These are phyloP conservation scores for Aspergillus olivimuriae DNA, from an alignment of 495 filamentous ascomycete species.

Conservation along the genomic window DNA sequence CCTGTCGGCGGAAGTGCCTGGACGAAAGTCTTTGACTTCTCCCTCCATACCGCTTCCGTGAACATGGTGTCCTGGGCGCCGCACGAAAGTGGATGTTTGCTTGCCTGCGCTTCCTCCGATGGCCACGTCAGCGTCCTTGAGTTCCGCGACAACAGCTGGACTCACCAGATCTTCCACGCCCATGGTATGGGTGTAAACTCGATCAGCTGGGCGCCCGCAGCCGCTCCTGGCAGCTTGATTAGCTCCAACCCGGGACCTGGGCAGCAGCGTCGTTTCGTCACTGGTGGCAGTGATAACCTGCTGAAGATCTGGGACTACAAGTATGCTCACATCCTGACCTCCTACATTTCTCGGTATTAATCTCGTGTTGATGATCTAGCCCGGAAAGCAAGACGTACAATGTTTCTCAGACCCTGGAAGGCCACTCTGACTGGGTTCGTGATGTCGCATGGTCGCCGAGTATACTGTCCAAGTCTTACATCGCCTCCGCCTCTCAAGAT, in stretches of 20 bases:
- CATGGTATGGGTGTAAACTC: conserved; percentile 91
- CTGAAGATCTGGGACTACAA: conserved; percentile 83
- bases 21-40: conserved; percentile 84
- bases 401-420: conserved; percentile 51
- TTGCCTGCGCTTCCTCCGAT: conserved; percentile 90
- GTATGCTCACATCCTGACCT: conserved; percentile 23
- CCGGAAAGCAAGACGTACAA: conserved; percentile 49
- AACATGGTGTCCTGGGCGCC: conserved; percentile 98
- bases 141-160: conserved; percentile 88
- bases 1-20: conserved; percentile 48
- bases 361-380: conserved; percentile 19
- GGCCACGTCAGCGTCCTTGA: conserved; percentile 90
- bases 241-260: conserved; percentile 57
- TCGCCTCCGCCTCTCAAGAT: conserved; percentile 90
- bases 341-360: neutral
- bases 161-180: conserved; percentile 80
- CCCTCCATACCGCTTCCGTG: conserved; percentile 85
- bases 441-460: conserved; percentile 97
- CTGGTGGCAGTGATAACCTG: conserved; percentile 85
- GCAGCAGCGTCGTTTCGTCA: conserved; percentile 73
- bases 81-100: conserved; percentile 87
- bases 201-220: conserved; percentile 88
- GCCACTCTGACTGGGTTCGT: conserved; percentile 95
- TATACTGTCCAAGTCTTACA: conserved; percentile 89
- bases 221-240: conserved; percentile 71